Percentiles rank a stretch among this genome's conserved stretches.
Evolutionary conservation across 305 asterid species (phyloP).

Genomic region (Fraxinus sp.): DNA sequence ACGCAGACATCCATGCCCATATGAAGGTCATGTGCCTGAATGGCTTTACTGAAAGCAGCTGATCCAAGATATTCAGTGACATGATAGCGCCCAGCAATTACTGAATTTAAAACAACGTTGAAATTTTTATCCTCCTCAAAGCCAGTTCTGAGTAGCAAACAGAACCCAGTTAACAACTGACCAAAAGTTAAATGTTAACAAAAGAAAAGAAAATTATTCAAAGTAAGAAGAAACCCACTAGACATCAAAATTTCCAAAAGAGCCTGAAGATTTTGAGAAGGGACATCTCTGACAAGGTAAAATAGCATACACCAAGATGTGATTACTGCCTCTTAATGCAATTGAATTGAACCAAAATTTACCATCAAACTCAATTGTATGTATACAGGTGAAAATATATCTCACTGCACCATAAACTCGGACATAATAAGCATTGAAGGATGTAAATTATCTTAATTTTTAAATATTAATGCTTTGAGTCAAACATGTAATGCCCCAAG

Average conservation of each 20-base stretch:
- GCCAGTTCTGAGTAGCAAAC: slow-evolving; percentile 73
- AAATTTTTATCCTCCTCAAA: slow-evolving; percentile 98
- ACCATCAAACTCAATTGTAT: slow-evolving; percentile 7
- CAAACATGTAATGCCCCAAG: background rate
- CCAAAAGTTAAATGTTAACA: background rate
- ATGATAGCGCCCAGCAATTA: slow-evolving; percentile 97
- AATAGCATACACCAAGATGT: background rate
- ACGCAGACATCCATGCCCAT: slow-evolving; percentile 98
- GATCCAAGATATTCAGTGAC: slow-evolving; percentile 99
- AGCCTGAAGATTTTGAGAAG: background rate
- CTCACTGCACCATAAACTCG: background rate
- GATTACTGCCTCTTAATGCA: background rate
- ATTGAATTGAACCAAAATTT: background rate
- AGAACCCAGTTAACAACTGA: slow-evolving; percentile 26
- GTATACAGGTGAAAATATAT: background rate
- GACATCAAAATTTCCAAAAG: background rate
- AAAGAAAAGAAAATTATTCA: background rate
- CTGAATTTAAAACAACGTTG: slow-evolving; percentile 83
- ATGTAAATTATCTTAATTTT: background rate
- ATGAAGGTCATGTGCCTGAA: slow-evolving; percentile 98
- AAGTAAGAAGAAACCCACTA: background rate
- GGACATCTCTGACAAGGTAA: background rate
- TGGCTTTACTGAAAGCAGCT: slow-evolving; percentile 99
- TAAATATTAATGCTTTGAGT: background rate
- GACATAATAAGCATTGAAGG: slow-evolving; percentile 1